A percentile compares a stretch with the other conserved stretches of the same genome.
phyloP scores from a whole-genome alignment of 2,329 filamentous ascomycete species.

The Pestalotiopsis sp. region DNA sequence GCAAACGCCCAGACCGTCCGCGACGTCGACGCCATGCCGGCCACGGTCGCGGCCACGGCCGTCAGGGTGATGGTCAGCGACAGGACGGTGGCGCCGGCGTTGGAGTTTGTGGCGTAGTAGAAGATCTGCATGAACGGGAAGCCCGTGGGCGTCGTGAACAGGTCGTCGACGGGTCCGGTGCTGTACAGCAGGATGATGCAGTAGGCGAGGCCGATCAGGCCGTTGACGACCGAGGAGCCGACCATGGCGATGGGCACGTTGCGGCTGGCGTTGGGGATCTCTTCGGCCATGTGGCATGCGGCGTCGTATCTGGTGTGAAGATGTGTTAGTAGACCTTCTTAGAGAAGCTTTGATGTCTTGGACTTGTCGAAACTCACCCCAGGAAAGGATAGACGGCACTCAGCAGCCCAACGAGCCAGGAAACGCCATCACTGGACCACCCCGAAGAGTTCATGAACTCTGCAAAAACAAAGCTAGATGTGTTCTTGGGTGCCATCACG shows the following conservation, averaged over 20 bases:
- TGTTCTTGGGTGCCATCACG: conserved; percentile 33
- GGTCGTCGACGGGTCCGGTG: conserved; percentile 38
- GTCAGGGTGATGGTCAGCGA: conserved; percentile 29
- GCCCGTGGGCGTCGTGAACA: conserved; percentile 42
- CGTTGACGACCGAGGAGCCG: conserved; percentile 41
- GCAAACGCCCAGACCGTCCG: conserved; percentile 42
- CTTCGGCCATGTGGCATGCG: conserved; percentile 35
- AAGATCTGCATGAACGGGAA: conserved; percentile 47
- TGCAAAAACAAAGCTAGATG: conserved; percentile 31
- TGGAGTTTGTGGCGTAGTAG: conserved; percentile 29
- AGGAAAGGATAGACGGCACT: conserved; percentile 36
- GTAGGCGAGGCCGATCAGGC: conserved; percentile 46
- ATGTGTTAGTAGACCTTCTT: background rate
- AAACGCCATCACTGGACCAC: conserved; percentile 32
- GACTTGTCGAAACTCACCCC: conserved; percentile 25
- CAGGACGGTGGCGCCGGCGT: conserved; percentile 28
- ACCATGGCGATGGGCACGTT: conserved; percentile 38
- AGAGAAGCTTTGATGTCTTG: background rate
- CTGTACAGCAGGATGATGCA: conserved; percentile 45
- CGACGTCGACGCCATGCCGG: conserved; percentile 31
- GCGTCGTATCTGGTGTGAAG: conserved; percentile 32
- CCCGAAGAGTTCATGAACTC: conserved; percentile 34
- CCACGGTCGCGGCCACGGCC: conserved; percentile 32
- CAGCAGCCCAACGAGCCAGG: conserved; percentile 36
- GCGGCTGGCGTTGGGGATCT: conserved; percentile 34